Evolutionary conservation across 78 protist genomes (phyloP), one percentile per base, ranked within the genome.

Genomic region (Cavenderia fasciculata): DNA sequence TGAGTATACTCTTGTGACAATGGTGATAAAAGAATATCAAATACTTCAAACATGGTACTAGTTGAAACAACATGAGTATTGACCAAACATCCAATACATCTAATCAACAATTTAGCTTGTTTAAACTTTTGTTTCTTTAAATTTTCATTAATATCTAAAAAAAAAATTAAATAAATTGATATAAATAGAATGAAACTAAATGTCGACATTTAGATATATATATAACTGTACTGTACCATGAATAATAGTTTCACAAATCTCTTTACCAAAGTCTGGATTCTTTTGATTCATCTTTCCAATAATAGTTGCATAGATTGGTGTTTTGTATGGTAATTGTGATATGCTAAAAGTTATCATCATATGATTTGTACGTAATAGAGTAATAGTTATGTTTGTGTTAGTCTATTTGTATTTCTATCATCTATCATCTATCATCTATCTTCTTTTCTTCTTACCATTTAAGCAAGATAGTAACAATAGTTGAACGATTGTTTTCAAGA

Each of bases 361-460:
- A n/a, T n/a, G n/a, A n/a, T n/a, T n/a, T n/a, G n/a, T n/a, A n/a
- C n/a, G n/a, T n/a, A n/a, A n/a, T n/a, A n/a, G n/a, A n/a, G n/a
- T n/a, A n/a, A n/a, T n/a, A n/a, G n/a, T n/a, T n/a, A n/a, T n/a
- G n/a, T n/a, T n/a, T n/a, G n/a, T n/a, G n/a, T n/a, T n/a, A n/a
- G n/a, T n/a, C n/a, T n/a, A n/a, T n/a, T n/a, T n/a, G n/a, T n/a
- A n/a, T n/a, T n/a, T n/a, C n/a, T n/a, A n/a, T n/a, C n/a, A n/a
- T n/a, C n/a, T n/a, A n/a, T n/a, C n/a, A n/a, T n/a, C n/a, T n/a
- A n/a, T n/a, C n/a, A n/a, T n/a, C n/a, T n/a, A n/a, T n/a, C n/a
- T n/a, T n/a, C n/a, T n/a, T n/a, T n/a, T n/a, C n/a, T n/a, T n/a
- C 21, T 68, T 82, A 82, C 78, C 78, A 82, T 82, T 79, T 79